These are phyloP conservation scores for Fagus crenata DNA, from an alignment of 306 rosid genomes.

Conservation along the genomic window DNA sequence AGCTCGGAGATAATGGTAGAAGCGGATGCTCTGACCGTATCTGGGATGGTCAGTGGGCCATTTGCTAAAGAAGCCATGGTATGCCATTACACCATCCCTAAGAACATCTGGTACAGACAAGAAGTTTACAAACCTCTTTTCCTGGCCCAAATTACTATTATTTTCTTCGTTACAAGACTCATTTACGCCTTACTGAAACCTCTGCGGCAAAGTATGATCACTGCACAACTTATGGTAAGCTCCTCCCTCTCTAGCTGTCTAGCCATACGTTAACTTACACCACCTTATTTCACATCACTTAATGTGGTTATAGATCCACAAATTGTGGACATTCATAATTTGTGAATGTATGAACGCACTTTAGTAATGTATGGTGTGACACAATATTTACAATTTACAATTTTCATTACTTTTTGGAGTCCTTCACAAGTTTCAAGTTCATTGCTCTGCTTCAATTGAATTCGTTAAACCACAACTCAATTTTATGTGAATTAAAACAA, in stretches of 20 bases:
- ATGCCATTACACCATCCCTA: neutral
- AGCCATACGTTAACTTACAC: neutral
- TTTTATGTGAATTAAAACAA: no score
- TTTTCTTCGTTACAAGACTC: neutral
- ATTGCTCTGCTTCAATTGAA: no score
- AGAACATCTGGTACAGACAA: no score
- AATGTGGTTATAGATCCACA: no score
- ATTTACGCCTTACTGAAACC: neutral
- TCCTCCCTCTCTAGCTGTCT: neutral
- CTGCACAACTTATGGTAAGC: slow-evolving; percentile 12
- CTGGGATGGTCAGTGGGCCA: slow-evolving; percentile 12
- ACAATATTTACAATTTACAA: no score
- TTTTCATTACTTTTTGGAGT: no score
- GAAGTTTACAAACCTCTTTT: neutral
- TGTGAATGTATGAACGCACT: no score
- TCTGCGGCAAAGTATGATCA: slow-evolving; percentile 3
- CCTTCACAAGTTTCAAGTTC: no score
- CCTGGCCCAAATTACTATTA: neutral
- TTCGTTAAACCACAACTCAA: no score
- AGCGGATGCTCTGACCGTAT: neutral
- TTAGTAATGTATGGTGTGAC: no score
- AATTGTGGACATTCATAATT: no score
- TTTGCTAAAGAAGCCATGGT: neutral
- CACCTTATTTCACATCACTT: no score
- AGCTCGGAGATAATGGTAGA: neutral